Conservation (phyloP, 2,329 filamentous ascomycete genomes). For the Verticillium isaacii region DNA sequence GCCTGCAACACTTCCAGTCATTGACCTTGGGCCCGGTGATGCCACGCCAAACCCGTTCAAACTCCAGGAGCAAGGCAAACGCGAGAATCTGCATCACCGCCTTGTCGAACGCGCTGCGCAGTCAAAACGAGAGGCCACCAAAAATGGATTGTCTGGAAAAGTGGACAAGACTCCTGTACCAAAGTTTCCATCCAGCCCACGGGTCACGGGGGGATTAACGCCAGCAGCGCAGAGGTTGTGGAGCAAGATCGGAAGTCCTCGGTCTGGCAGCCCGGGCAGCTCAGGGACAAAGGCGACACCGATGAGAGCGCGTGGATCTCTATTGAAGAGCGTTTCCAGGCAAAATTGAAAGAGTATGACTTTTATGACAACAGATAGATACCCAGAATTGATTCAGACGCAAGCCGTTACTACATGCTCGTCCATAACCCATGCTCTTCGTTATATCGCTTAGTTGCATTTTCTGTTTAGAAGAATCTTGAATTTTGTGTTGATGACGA, state of each 20-base stretch:
- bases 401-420: background rate
- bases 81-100: slow-evolving; percentile 77
- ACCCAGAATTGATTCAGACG: background rate
- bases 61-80: slow-evolving; percentile 66
- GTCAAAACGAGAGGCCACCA: slow-evolving; percentile 60
- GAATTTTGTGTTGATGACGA: background rate
- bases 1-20: slow-evolving; percentile 32
- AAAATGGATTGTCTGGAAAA: slow-evolving; percentile 55
- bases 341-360: slow-evolving; percentile 10
- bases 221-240: slow-evolving; percentile 69
- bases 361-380: background rate
- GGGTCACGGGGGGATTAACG: slow-evolving; percentile 55
- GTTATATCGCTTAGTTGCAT: background rate
- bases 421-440: background rate
- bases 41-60: slow-evolving; percentile 75
- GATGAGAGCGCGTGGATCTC: slow-evolving; percentile 31
- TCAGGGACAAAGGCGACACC: slow-evolving; percentile 32
- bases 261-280: slow-evolving; percentile 28
- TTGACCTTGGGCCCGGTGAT: slow-evolving; percentile 56
- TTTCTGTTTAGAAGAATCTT: background rate
- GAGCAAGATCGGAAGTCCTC: slow-evolving; percentile 49
- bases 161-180: slow-evolving; percentile 59
- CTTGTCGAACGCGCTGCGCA: slow-evolving; percentile 81
- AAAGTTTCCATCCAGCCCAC: slow-evolving; percentile 63
- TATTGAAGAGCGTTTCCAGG: slow-evolving; percentile 27